phyloP scores from a whole-genome alignment of 1,284 basidiomycete species.

The Chiua sp. region DNA sequence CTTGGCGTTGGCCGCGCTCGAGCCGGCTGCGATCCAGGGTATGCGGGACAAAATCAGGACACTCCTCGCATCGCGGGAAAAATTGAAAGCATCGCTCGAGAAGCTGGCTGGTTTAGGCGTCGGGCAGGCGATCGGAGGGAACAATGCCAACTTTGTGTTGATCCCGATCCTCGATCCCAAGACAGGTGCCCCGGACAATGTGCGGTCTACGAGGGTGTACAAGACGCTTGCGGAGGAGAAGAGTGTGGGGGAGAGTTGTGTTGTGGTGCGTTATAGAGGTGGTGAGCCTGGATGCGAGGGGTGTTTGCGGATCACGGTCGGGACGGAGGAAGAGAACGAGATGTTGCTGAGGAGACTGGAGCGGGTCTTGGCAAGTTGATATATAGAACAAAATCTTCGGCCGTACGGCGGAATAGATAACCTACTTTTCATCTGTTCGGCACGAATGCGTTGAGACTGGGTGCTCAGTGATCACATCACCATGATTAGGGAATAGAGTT shows the following conservation, averaged over 20 bases:
- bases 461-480: no score
- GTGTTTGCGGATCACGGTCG: conserved; percentile 91
- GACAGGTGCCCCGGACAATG: conserved; percentile 62
- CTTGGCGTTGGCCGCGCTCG: conserved; percentile 83
- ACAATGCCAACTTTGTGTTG: conserved; percentile 93
- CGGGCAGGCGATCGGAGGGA: conserved; percentile 78
- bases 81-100: conserved; percentile 57
- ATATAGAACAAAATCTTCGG: not conserved
- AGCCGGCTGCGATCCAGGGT: conserved; percentile 60
- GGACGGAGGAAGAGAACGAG: conserved; percentile 82
- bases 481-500: no score
- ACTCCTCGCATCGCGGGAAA: conserved; percentile 64
- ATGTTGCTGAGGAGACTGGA: conserved; percentile 54
- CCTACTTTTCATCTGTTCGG: not conserved
- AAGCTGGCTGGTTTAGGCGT: conserved; percentile 59
- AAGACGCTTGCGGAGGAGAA: conserved; percentile 85
- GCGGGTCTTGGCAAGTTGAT: conserved; percentile 22
- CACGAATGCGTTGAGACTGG: no score
- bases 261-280: conserved; percentile 93
- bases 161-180: conserved; percentile 73
- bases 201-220: conserved; percentile 75
- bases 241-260: conserved; percentile 81
- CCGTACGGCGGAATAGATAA: not conserved
- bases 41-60: conserved; percentile 74
- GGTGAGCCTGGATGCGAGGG: conserved; percentile 87